Conservation (phyloP, 768 basidiomycete genomes). For the Podaxis rugospora region DNA sequence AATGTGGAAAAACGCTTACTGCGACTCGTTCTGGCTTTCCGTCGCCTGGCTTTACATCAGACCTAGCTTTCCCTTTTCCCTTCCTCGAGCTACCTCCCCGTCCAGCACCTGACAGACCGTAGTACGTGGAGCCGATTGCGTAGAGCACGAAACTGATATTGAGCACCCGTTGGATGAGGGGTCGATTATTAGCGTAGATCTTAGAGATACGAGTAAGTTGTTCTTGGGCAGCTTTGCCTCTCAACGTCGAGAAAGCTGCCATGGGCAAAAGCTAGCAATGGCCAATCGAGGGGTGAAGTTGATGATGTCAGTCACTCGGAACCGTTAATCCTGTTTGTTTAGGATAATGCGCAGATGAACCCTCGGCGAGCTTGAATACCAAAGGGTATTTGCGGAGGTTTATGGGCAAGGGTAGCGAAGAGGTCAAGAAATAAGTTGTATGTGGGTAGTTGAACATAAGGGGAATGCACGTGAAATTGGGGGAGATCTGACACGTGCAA, state of each 20-base stretch:
- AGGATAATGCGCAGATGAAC: background rate
- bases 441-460: background rate
- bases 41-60: conserved; percentile 4
- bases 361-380: background rate
- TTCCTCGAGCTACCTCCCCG: conserved; percentile 27
- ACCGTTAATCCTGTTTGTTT: background rate
- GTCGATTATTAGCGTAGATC: conserved; percentile 61
- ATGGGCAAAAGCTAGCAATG: conserved; percentile 15
- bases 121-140: conserved; percentile 60
- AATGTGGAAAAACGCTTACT: conserved; percentile 35
- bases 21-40: conserved; percentile 58
- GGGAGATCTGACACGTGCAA: background rate
- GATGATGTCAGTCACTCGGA: background rate
- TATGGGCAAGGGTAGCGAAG: background rate
- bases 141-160: conserved; percentile 70
- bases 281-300: background rate
- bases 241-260: conserved; percentile 30
- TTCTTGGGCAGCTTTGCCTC: conserved; percentile 28
- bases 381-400: background rate
- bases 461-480: conserved; percentile 3
- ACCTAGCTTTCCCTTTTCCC: conserved; percentile 28
- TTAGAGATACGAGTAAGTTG: conserved; percentile 40
- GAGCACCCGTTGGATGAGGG: conserved; percentile 65
- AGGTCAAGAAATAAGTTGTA: background rate
- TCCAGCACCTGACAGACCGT: conserved; percentile 43